Conservation (phyloP, 2,329 filamentous ascomycete genomes). For the Zymoseptoria pseudotritici region DNA sequence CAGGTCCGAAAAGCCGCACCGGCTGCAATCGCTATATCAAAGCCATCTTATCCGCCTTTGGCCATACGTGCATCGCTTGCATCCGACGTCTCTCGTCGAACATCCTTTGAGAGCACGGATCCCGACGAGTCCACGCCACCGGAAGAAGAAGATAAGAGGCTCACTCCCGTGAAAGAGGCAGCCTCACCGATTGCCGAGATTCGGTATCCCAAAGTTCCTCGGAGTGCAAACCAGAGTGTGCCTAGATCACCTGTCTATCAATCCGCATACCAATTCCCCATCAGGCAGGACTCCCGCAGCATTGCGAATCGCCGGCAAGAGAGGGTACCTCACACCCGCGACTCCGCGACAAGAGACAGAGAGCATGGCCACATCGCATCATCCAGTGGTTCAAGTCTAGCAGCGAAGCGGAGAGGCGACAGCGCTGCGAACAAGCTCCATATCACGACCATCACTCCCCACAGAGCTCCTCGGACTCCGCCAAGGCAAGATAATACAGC, state of each 20-base stretch:
- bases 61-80: conserved; percentile 13
- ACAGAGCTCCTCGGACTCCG: conserved; percentile 4
- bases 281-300: background rate
- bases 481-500: background rate
- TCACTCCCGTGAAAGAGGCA: conserved; percentile 36
- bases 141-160: conserved; percentile 36
- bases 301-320: background rate
- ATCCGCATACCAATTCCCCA: background rate
- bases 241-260: conserved; percentile 27
- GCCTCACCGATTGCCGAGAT: conserved; percentile 37
- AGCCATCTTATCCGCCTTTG: conserved; percentile 19
- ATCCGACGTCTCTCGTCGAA: conserved; percentile 30
- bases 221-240: conserved; percentile 40
- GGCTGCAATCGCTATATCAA: conserved; percentile 16
- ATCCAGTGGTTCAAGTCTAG: conserved; percentile 26
- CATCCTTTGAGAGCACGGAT: conserved; percentile 41
- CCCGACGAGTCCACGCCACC: conserved; percentile 40
- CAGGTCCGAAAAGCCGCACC: conserved; percentile 18
- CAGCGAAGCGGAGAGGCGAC: conserved; percentile 32
- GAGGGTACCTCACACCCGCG: background rate
- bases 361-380: conserved; percentile 10
- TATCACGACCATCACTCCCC: conserved; percentile 20
- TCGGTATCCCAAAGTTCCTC: conserved; percentile 42
- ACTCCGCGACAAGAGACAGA: conserved; percentile 8
- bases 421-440: conserved; percentile 31